Evolutionary conservation across 306 rosid species (phyloP).

Genomic region (Parietaria judaica): DNA sequence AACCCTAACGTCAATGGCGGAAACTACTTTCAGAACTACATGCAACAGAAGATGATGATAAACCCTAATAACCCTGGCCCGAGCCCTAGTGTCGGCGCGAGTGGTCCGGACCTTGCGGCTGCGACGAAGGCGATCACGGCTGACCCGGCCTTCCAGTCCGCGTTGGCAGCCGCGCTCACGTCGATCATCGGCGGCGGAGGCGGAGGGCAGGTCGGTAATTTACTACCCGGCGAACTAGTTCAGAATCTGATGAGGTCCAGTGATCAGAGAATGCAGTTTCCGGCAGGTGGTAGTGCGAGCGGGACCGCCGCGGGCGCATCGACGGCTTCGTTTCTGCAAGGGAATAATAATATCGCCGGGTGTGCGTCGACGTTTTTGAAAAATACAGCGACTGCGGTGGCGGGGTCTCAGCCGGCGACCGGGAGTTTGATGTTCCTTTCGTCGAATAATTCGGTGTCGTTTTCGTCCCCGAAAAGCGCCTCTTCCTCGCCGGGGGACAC

Average conservation of each 20-base stretch:
- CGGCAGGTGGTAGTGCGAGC: slow-evolving; percentile 2
- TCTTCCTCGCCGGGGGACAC: slow-evolving; percentile 31
- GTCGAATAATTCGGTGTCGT: slow-evolving; percentile 39
- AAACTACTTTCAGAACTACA: slow-evolving; percentile 27
- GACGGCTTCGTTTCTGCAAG: slow-evolving; percentile 15
- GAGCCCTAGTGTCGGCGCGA: neutral
- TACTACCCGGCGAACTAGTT: slow-evolving; percentile 5
- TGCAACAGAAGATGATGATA: slow-evolving; percentile 20
- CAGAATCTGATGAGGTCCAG: slow-evolving; percentile 24
- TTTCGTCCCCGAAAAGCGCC: slow-evolving; percentile 49
- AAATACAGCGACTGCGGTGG: slow-evolving; percentile 11
- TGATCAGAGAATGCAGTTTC: slow-evolving; percentile 12
- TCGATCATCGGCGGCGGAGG: slow-evolving; percentile 51
- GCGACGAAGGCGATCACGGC: slow-evolving; percentile 82
- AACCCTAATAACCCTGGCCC: slow-evolving; percentile 4
- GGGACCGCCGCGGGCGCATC: slow-evolving; percentile 6
- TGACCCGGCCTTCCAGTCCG: slow-evolving; percentile 84
- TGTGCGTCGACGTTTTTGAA: slow-evolving; percentile 50
- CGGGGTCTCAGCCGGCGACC: slow-evolving; percentile 21
- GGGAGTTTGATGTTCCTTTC: slow-evolving; percentile 36
- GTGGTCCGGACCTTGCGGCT: slow-evolving; percentile 45
- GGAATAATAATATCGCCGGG: slow-evolving; percentile 14
- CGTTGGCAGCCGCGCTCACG: slow-evolving; percentile 62
- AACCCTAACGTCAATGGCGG: slow-evolving; percentile 21
- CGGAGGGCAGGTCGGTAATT: slow-evolving; percentile 29